Evolutionary conservation across 2,329 filamentous ascomycete species (phyloP), one percentile per base, ranked within the genome.

Genomic region (Hypoxylon sp.): DNA sequence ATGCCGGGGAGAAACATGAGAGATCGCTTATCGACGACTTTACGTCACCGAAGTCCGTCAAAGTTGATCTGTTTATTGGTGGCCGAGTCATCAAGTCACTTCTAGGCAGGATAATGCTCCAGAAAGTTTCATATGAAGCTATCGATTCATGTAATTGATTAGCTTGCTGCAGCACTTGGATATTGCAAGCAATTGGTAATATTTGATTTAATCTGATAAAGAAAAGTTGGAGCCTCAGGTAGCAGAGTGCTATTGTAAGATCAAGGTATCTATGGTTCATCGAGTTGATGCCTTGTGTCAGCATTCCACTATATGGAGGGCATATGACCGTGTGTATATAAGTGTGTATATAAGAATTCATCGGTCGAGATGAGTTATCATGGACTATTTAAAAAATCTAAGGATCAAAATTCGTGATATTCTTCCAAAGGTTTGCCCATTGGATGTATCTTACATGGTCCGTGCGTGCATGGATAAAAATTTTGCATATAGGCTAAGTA

Each of bases 31-130:
- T 44, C 39, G 3, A 42, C 17, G 19, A 22, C 19, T 24, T 52
- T 63, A 63, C 53, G 52, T 51, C 53, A 58, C 47, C 14, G 9
- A 8, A 29, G 17, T 51, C 26, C 44, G 44, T 59, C 46, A 24
- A 11, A 47, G 13, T 37, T 59, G 19, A 48, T 48, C 11, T 14
- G 2, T 8, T 29, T 58, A 48, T 59, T 19, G 13, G 19, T 31
- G 26, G 29, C 29, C 29, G 2, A 31, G 29, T 6, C 6, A 39
- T 14, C 11, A 14, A 37, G n/a, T 19, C 9, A 8, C 39, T 44
- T 19, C 39, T 19, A 6, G 37, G n/a, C 6, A 5, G n/a, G 17
- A 44, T 44, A 4, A 44, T 10, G 3, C 6, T 24, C 6, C 35
- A 42, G 17, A 44, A 42, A 54, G 5, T 26, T 19, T 31, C 8